Base-by-base conservation (phyloP, 129 eudicot genomes). In the Flaveria robusta region DNA sequence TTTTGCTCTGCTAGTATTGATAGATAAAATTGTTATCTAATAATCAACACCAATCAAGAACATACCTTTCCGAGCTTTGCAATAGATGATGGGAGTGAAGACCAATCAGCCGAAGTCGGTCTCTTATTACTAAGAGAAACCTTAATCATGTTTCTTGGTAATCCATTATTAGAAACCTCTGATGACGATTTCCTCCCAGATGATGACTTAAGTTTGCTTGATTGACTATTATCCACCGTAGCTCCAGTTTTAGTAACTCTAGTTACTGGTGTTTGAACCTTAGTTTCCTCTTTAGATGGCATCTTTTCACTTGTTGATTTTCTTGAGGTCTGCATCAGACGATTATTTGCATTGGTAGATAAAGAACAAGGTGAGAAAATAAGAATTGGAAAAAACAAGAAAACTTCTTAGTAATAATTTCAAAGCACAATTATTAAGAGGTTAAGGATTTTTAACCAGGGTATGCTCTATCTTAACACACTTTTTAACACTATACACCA, bases 11-110 rank as follows among this genome's bases (percentile, higher is more conserved):
- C 64, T 56, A 23, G 34, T 56, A 56, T 56, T 2, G 10, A 56
- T 8, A 1, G 14, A 22, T 5, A 56, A 56, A 56, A 56, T 22
- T 20, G 10, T n/a, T 22, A 24, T 60, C 42, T 18, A 16, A 66
- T 66, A 66, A 18, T 19, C 2, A 1, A 20, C 4, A 19, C 1
- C 3, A 74, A 24, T 74, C 5, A 15, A 66, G 18, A 68, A 41
- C 37, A 24, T 81, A 92, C 96, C 96, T 92, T 92, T 74, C 97
- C 97, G 27, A 92, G 86, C 82, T 81, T 85, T 24, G 86, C 73
- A 49, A 92, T 78, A 83, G 93, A 75, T 52, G 84, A 81, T n/a
- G 97, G 97, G 64, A 92, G 96, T 63, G 89, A 80, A 20, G 84
- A 42, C 93, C 96, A 92, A 24, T 74, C 79, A 86, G 76, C 87